Evolutionary conservation across 352 stramenopile genomes (phyloP).

Genomic region (Phytophthora capsici): DNA sequence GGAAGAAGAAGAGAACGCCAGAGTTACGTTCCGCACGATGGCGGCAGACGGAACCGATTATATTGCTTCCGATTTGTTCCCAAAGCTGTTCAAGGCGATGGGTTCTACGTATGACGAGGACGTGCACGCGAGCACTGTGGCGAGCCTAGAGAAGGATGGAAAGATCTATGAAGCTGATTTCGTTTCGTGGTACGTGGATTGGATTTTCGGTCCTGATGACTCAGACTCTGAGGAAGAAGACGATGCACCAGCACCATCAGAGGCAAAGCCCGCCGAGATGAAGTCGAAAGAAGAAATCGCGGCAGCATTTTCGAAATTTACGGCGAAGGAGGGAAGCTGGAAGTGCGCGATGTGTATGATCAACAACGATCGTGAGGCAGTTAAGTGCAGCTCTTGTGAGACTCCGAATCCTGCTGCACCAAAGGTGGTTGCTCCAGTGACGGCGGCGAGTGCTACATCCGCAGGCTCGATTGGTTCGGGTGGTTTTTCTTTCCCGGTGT

Average conservation of each 20-base stretch:
- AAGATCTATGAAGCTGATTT: slow-evolving; percentile 63
- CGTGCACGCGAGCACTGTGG: slow-evolving; percentile 47
- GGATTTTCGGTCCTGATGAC: slow-evolving; percentile 64
- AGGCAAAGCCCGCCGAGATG: slow-evolving; percentile 33
- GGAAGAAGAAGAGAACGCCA: slow-evolving; percentile 66
- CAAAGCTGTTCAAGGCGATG: slow-evolving; percentile 64
- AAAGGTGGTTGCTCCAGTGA: slow-evolving; percentile 30
- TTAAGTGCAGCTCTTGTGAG: slow-evolving; percentile 58
- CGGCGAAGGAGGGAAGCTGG: slow-evolving; percentile 60
- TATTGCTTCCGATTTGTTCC: slow-evolving; percentile 50
- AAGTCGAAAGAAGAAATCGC: slow-evolving; percentile 64
- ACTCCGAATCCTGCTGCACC: slow-evolving; percentile 53
- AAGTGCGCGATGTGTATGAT: slow-evolving; percentile 65
- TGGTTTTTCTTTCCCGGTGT: slow-evolving; percentile 48
- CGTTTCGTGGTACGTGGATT: slow-evolving; percentile 67
- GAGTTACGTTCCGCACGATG: slow-evolving; percentile 50
- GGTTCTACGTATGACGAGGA: slow-evolving; percentile 66
- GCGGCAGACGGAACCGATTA: slow-evolving; percentile 31
- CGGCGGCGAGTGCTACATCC: slow-evolving; percentile 16
- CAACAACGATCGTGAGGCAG: slow-evolving; percentile 42
- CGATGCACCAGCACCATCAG: slow-evolving; percentile 13
- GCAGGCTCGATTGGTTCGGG: slow-evolving; percentile 43
- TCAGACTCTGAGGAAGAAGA: slow-evolving; percentile 50
- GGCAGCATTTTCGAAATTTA: slow-evolving; percentile 56
- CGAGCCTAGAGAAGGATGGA: slow-evolving; percentile 53